Percentiles rank a stretch among this genome's conserved stretches.
These are phyloP conservation scores for Penicillium sp. DNA, from an alignment of 2,329 filamentous ascomycete species.

Conservation along the genomic window DNA sequence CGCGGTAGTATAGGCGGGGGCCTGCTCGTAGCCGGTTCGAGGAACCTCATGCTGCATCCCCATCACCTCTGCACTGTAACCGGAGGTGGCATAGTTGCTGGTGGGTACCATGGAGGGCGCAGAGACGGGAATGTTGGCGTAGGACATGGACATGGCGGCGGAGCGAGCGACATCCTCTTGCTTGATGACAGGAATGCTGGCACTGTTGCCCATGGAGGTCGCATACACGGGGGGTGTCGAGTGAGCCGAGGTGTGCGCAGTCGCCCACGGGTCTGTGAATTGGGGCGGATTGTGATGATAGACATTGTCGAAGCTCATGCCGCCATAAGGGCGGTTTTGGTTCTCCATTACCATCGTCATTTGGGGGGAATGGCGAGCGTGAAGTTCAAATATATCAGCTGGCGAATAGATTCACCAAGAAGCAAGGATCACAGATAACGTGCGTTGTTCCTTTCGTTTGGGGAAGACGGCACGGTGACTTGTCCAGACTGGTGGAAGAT, in stretches of 20 bases:
- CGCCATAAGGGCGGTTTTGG: slow-evolving; percentile 74
- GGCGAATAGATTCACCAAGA: too few species aligned
- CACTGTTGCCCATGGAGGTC: slow-evolving; percentile 56
- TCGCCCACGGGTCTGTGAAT: slow-evolving; percentile 83
- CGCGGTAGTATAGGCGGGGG: slow-evolving; percentile 60
- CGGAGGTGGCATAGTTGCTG: slow-evolving; percentile 60
- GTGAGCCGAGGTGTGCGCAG: slow-evolving; percentile 52
- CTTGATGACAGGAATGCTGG: slow-evolving; percentile 51
- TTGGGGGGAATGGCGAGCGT: slow-evolving; percentile 34
- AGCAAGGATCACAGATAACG: too few species aligned
- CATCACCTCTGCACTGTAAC: slow-evolving; percentile 61
- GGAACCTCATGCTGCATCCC: slow-evolving; percentile 70
- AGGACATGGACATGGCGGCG: slow-evolving; percentile 62
- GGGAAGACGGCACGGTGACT: too few species aligned
- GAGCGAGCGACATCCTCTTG: slow-evolving; percentile 52
- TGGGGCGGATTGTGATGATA: slow-evolving; percentile 59
- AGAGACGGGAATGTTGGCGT: slow-evolving; percentile 65
- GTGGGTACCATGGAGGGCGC: slow-evolving; percentile 64
- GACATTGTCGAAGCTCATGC: slow-evolving; percentile 75
- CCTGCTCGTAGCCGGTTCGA: slow-evolving; percentile 66
- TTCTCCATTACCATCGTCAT: slow-evolving; percentile 97
- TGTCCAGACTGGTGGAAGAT: too few species aligned
- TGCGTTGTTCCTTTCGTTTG: too few species aligned
- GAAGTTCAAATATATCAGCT: neutral
- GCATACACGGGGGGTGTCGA: slow-evolving; percentile 57